phyloP scores from a whole-genome alignment of 345 rosid species.

The Noccaea bulbosa region DNA sequence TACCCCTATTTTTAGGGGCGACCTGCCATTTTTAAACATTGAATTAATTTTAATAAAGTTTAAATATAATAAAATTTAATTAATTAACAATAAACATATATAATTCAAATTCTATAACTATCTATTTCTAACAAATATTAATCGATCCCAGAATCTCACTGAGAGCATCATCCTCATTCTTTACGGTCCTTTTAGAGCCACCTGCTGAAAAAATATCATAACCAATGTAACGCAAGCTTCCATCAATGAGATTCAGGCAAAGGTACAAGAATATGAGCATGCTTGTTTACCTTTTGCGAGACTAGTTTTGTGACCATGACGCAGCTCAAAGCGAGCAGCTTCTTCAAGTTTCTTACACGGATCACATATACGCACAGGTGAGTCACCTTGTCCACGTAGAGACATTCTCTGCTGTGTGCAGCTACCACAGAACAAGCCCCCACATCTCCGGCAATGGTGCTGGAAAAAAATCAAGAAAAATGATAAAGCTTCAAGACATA shows the following conservation, averaged over 20 bases:
- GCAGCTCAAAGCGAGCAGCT: slow-evolving; percentile 88
- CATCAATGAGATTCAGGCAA: background rate
- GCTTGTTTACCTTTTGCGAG: slow-evolving; percentile 55
- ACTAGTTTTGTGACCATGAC: slow-evolving; percentile 66
- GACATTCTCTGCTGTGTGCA: slow-evolving; percentile 82
- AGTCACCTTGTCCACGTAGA: slow-evolving; percentile 90
- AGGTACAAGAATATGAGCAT: background rate
- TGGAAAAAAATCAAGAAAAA: slow-evolving; percentile 35
- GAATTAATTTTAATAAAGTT: too few relatives aligned
- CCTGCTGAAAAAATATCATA: slow-evolving; percentile 45
- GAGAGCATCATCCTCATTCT: slow-evolving; percentile 69
- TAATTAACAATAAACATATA: too few relatives aligned
- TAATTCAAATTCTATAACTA: too few relatives aligned
- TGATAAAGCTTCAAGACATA: background rate
- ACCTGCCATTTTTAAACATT: too few relatives aligned
- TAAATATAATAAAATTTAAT: too few relatives aligned
- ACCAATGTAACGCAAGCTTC: background rate
- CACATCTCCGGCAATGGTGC: slow-evolving; percentile 98
- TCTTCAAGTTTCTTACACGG: slow-evolving; percentile 91
- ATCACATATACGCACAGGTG: slow-evolving; percentile 88
- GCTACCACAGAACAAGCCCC: slow-evolving; percentile 81
- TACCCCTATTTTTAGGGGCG: too few relatives aligned
- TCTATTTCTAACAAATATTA: too few relatives aligned
- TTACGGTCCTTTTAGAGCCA: slow-evolving; percentile 50
- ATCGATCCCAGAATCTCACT: slow-evolving; percentile 70